These are phyloP conservation scores for Samsoniella hepiali DNA, from an alignment of 2,329 filamentous ascomycete species.

Conservation along the genomic window DNA sequence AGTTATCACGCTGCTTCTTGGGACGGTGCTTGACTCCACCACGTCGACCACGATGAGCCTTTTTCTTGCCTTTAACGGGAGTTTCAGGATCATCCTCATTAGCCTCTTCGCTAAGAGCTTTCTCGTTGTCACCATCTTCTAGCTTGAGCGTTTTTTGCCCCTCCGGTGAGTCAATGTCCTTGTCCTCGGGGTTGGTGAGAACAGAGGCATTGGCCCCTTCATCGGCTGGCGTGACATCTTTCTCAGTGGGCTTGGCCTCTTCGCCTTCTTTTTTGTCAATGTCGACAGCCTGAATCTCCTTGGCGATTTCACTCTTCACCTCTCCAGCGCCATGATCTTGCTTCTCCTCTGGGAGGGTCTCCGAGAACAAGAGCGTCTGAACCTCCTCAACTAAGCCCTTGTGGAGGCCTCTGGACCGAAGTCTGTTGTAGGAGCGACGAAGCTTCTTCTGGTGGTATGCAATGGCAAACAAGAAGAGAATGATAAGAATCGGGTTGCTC, in stretches of 20 bases:
- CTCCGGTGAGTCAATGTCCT: neutral
- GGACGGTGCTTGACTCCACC: constrained; percentile 68
- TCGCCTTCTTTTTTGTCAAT: neutral
- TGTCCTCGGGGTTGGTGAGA: neutral
- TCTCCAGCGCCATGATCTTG: neutral
- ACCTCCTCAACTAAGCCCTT: constrained; percentile 22
- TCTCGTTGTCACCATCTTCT: neutral
- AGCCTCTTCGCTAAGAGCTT: constrained; percentile 15
- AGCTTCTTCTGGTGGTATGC: constrained; percentile 47
- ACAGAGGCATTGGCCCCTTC: neutral
- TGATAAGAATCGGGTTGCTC: constrained; percentile 51
- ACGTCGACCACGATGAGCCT: constrained; percentile 66
- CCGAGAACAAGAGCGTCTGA: constrained; percentile 10
- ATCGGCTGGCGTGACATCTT: neutral
- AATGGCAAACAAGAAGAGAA: constrained; percentile 42
- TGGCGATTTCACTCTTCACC: neutral
- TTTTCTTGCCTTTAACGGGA: constrained; percentile 60
- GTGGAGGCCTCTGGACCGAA: constrained; percentile 30
- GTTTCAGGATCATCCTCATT: constrained; percentile 22
- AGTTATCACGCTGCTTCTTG: constrained; percentile 51
- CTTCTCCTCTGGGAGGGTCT: constrained; percentile 12
- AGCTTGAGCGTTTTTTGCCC: neutral
- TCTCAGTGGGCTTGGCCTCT: neutral
- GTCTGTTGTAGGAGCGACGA: constrained; percentile 37
- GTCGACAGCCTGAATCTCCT: neutral